phyloP scores from a whole-genome alignment of 2,329 filamentous ascomycete genomes.

The Penicillium palitans region DNA sequence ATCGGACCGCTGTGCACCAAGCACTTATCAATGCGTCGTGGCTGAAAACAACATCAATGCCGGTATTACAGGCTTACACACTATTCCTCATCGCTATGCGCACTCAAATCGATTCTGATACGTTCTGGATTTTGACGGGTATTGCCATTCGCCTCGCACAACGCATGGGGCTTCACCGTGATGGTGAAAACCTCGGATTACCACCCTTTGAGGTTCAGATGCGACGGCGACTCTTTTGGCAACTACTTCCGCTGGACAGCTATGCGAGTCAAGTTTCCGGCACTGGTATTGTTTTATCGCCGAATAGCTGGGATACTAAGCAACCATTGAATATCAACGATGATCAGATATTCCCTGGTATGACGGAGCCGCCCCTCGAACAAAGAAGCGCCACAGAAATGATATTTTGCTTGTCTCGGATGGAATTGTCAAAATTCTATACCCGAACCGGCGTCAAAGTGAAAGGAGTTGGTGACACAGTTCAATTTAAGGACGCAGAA shows the following conservation, averaged over 20 bases:
- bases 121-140: conserved; percentile 53
- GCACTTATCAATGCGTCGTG: conserved; percentile 21
- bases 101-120: conserved; percentile 45
- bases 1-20: conserved; percentile 9
- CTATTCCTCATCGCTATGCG: conserved; percentile 32
- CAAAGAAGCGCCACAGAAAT: conserved; percentile 47
- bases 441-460: conserved; percentile 14
- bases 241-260: conserved; percentile 25
- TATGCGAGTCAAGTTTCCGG: conserved; percentile 33
- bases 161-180: conserved; percentile 50
- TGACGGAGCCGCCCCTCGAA: conserved; percentile 42
- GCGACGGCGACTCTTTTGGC: conserved; percentile 30
- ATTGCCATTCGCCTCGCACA: conserved; percentile 49
- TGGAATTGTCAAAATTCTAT: conserved; percentile 30
- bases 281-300: conserved; percentile 17
- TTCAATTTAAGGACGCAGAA: conserved; percentile 10
- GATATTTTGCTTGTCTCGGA: conserved; percentile 34
- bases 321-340: conserved; percentile 44
- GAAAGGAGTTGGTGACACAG: conserved; percentile 1
- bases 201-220: conserved; percentile 48
- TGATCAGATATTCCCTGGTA: conserved; percentile 40
- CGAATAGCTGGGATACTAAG: conserved; percentile 20
- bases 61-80: conserved; percentile 18
- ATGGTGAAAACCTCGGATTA: conserved; percentile 47
- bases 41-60: conserved; percentile 18